Percentiles rank a stretch among this genome's conserved stretches.
Evolutionary conservation across 345 rosid species (phyloP).

Genomic region (Rhodomyrtus tomentosa): DNA sequence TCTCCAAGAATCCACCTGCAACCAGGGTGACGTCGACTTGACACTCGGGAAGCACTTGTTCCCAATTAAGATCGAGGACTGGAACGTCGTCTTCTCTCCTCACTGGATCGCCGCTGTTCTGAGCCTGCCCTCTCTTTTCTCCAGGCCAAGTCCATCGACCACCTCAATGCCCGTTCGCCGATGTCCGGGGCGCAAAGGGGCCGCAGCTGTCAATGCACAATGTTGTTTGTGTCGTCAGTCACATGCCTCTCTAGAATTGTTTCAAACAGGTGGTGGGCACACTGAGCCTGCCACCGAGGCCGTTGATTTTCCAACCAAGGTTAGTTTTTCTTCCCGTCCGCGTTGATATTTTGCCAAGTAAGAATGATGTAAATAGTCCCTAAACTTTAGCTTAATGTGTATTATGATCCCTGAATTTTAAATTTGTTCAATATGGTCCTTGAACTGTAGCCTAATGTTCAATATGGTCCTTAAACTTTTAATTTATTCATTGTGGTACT

Average conservation of each 20-base stretch:
- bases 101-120: constrained; percentile 1
- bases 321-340: not conserved
- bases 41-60: not conserved
- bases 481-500: no score
- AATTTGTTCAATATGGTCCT: no score
- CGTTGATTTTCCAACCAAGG: constrained; percentile 9
- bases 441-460: no score
- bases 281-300: not conserved
- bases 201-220: not conserved
- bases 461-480: no score
- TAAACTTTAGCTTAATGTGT: no score
- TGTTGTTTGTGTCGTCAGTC: not conserved
- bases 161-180: not conserved
- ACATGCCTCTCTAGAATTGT: not conserved
- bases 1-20: not conserved
- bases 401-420: no score
- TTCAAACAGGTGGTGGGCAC: constrained; percentile 1
- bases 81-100: constrained; percentile 3
- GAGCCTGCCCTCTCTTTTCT: constrained; percentile 10
- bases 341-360: not conserved
- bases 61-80: not conserved
- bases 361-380: no score
- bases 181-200: not conserved
- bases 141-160: constrained; percentile 2
- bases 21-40: not conserved